A percentile compares a stretch with the other conserved stretches of the same genome.
Conservation (phyloP, 257 asterid species). For the Voacanga thouarsii region DNA sequence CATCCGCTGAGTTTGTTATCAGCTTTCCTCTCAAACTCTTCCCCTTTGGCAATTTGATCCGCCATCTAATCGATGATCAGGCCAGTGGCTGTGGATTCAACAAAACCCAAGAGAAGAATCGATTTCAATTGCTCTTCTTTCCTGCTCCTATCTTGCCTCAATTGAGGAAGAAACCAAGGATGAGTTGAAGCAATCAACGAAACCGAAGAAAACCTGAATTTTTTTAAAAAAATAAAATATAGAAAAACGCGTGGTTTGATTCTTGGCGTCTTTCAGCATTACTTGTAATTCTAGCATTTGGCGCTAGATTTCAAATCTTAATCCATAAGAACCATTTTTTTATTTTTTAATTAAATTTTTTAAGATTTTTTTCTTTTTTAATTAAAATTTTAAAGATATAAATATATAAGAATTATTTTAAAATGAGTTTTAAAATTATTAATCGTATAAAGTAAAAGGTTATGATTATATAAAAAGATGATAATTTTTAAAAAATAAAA, state of each 20-base stretch:
- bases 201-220: neutral
- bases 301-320: neutral
- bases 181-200: neutral
- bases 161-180: neutral
- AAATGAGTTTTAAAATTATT: too few species aligned
- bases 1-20: constrained; percentile 40
- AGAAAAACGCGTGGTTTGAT: neutral
- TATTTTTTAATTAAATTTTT: too few species aligned
- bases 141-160: neutral
- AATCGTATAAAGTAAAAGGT: too few species aligned
- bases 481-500: too few species aligned
- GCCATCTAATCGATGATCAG: constrained; percentile 13
- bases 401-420: too few species aligned
- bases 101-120: neutral
- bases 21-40: constrained; percentile 43
- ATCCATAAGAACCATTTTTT: too few species aligned
- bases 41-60: constrained; percentile 30
- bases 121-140: neutral
- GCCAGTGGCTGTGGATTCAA: neutral
- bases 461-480: too few species aligned
- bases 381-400: too few species aligned
- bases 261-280: neutral
- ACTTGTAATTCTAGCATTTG: neutral
- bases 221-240: too few species aligned
- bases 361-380: too few species aligned